These are phyloP conservation scores for Trypanosoma brucei DNA, from an alignment of 208 protist genomes.

Conservation along the genomic window DNA sequence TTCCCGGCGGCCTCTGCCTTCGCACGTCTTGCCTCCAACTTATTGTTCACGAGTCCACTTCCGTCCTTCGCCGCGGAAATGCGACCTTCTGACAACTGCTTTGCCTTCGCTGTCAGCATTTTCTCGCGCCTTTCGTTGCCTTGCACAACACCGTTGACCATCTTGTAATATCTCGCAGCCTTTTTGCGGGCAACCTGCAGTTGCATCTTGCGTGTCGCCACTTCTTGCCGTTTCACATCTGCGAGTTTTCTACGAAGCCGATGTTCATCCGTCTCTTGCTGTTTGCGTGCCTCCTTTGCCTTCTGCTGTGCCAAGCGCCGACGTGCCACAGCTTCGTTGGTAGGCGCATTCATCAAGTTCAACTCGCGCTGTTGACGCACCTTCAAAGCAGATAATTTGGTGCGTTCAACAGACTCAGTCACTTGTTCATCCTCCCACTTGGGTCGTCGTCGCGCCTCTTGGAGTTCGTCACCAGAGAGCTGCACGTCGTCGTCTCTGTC, in stretches of 20 bases:
- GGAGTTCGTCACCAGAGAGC: constrained; percentile 79
- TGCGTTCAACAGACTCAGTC: constrained; percentile 67
- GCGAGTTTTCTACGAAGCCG: constrained; percentile 65
- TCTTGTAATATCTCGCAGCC: constrained; percentile 86
- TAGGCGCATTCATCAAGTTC: constrained; percentile 87
- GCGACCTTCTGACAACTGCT: constrained; percentile 69
- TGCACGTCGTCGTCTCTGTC: constrained; percentile 80
- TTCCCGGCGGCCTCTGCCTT: constrained; percentile 44
- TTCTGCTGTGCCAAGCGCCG: constrained; percentile 57
- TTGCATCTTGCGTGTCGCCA: constrained; percentile 81
- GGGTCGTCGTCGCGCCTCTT: constrained; percentile 41
- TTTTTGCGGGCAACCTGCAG: constrained; percentile 89
- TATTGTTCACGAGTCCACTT: constrained; percentile 55
- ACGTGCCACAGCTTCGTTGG: constrained; percentile 71
- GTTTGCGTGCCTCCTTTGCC: constrained; percentile 29
- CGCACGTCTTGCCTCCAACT: constrained; percentile 42
- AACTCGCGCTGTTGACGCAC: constrained; percentile 85
- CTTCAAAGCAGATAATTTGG: constrained; percentile 81
- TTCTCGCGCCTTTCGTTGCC: constrained; percentile 49
- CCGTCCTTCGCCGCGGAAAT: constrained; percentile 48
- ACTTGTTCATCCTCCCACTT: constrained; percentile 81
- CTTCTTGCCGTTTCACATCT: constrained; percentile 69
- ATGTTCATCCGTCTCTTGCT: constrained; percentile 42
- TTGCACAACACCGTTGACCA: constrained; percentile 80
- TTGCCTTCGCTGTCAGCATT: constrained; percentile 66